phyloP scores from a whole-genome alignment of 169 alveolate genomes.

The Plasmodium inui region DNA sequence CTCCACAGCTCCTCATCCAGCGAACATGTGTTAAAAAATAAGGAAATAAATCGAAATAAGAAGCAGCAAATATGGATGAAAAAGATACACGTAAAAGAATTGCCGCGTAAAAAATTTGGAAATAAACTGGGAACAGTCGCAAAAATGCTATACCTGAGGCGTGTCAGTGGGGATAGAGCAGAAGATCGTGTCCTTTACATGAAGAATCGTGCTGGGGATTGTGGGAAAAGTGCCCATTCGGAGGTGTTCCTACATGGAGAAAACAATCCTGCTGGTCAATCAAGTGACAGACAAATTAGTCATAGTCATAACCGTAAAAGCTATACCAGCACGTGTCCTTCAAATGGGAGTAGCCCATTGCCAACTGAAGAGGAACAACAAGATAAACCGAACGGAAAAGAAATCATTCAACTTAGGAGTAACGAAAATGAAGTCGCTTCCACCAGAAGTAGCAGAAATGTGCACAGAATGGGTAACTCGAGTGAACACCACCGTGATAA shows the following conservation, averaged over 20 bases:
- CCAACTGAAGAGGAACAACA: neutral
- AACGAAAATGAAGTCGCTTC: conserved; percentile 12
- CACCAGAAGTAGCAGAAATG: neutral
- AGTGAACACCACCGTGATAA: neutral
- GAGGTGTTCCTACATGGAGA: neutral
- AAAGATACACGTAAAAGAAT: conserved; percentile 38
- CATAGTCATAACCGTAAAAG: neutral
- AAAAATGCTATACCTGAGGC: conserved; percentile 21
- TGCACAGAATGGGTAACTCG: neutral
- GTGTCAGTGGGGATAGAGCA: neutral
- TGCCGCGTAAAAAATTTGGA: conserved; percentile 74
- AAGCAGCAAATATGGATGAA: conserved; percentile 63
- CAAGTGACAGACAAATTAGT: neutral
- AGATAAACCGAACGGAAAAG: neutral
- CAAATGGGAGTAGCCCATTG: neutral
- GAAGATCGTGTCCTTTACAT: neutral
- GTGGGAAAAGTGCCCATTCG: neutral
- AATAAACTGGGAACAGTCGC: conserved; percentile 75
- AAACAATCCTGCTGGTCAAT: neutral
- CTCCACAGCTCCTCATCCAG: neutral
- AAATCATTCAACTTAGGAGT: neutral
- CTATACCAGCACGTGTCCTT: neutral
- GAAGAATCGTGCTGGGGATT: neutral
- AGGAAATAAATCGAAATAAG: conserved; percentile 62
- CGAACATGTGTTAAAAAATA: conserved; percentile 50